Base-by-base conservation (phyloP, 257 asterid genomes). In the Catharanthus roseus region DNA sequence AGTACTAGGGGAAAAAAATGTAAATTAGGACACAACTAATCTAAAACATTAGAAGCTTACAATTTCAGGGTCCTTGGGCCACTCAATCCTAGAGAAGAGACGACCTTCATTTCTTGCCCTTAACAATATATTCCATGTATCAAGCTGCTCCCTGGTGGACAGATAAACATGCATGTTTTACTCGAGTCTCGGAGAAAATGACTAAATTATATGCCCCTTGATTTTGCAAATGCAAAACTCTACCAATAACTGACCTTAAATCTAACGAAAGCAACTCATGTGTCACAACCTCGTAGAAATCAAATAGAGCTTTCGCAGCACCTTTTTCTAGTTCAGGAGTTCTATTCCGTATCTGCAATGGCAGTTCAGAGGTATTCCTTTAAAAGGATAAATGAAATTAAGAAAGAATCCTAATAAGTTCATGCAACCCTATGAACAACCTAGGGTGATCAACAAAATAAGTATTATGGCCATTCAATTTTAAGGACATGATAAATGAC, bases 61-160 rank as follows among this genome's bases (percentile, higher is more conserved):
- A 78, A 89, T 91, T 81, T 86, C 92, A 76, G 88, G 85, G 78
- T 91, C 96, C 84, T 85, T 85, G 21, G 99, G 99, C 99, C 99
- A 93, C 75, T 89, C 90, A 73, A 93, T 90, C 86, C 81, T 85
- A 68, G 99, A 89, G 82, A 93, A 93, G 70, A 93, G 92, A 74
- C 96, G 93, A 63, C 97, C 93, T 71, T 89, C 99, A 80, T 85
- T 93, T 86, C 96, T 89, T 67, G 99, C 99, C 81, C 87, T 83
- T 74, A 88, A 83, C 86, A 91, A 77, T 80, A 93, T 85, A 80
- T 88, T 83, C 99, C 99, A 93, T 4, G 97, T 89, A 84, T 91
- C 99, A 65, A 93, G 92, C 86, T 89, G 95, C 83, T 93, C 99
- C 84, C 97, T 93, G 87, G 61, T 65, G 72, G 74, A 57, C 66